A percentile compares a stretch with the other conserved stretches of the same genome.
Evolutionary conservation across 352 stramenopile genomes (phyloP).

Genomic region (Globisporangium paddicum): DNA sequence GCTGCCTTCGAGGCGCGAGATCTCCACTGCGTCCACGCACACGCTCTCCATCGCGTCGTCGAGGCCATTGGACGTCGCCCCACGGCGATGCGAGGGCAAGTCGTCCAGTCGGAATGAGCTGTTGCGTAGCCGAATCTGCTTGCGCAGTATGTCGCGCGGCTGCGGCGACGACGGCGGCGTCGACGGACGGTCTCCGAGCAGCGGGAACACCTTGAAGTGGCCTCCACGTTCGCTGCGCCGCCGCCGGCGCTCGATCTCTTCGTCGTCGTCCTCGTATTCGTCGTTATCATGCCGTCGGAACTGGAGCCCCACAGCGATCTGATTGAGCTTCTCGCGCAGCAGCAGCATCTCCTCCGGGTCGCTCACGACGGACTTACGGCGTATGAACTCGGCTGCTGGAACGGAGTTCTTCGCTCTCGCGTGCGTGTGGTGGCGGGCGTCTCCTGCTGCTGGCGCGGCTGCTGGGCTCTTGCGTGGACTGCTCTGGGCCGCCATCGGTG

Average conservation of each 20-base stretch:
- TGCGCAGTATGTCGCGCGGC: slow-evolving; percentile 64
- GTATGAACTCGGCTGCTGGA: slow-evolving; percentile 3
- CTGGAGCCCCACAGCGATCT: slow-evolving; percentile 44
- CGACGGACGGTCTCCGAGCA: slow-evolving; percentile 37
- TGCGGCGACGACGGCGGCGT: slow-evolving; percentile 79
- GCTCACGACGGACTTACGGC: slow-evolving; percentile 55
- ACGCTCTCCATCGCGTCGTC: slow-evolving; percentile 17
- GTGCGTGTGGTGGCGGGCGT: not conserved
- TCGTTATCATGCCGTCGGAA: slow-evolving; percentile 19
- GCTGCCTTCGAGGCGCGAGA: slow-evolving; percentile 28
- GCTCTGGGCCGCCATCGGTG: slow-evolving; percentile 23
- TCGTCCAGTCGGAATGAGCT: slow-evolving; percentile 24
- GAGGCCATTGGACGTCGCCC: slow-evolving; percentile 11
- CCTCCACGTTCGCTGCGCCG: slow-evolving; percentile 9
- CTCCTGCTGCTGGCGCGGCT: not conserved
- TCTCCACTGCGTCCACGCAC: slow-evolving; percentile 61
- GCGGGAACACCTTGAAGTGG: slow-evolving; percentile 48
- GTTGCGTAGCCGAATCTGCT: slow-evolving; percentile 52
- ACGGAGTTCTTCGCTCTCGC: not conserved
- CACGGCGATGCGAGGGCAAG: slow-evolving; percentile 12
- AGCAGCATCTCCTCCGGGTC: slow-evolving; percentile 63
- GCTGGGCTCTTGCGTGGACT: slow-evolving; percentile 18
- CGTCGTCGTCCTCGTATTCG: slow-evolving; percentile 14
- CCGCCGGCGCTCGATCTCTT: slow-evolving; percentile 17
- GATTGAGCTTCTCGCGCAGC: slow-evolving; percentile 68